These are phyloP conservation scores for Noccaea caerulescens DNA, from an alignment of 345 rosid genomes.

Conservation along the genomic window DNA sequence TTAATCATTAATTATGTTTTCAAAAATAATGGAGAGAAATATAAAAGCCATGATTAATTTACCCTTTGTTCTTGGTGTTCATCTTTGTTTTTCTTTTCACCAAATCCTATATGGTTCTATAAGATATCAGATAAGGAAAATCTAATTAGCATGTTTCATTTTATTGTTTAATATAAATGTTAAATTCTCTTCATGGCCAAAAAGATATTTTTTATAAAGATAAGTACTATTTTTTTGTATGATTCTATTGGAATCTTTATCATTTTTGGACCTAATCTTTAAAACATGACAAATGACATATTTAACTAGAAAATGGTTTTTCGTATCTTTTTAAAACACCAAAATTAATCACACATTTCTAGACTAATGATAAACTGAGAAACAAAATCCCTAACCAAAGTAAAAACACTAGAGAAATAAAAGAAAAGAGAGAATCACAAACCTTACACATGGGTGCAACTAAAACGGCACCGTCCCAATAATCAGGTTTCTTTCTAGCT, in stretches of 20 bases:
- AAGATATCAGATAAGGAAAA: constrained; percentile 6
- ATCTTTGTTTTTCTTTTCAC: constrained; percentile 14
- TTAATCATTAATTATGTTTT: constrained; percentile 15
- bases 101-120: not conserved
- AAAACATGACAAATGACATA: not conserved
- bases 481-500: constrained; percentile 66
- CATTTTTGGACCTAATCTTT: not conserved
- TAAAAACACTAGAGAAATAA: not conserved
- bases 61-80: constrained; percentile 34
- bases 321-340: not conserved
- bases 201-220: too few species aligned
- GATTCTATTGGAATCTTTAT: not conserved
- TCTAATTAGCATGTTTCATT: constrained; percentile 15
- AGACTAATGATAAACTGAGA: not conserved
- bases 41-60: constrained; percentile 33
- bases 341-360: not conserved
- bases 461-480: constrained; percentile 83
- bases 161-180: constrained; percentile 7
- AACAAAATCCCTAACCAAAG: not conserved
- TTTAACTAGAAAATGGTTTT: not conserved
- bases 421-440: constrained; percentile 18
- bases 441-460: constrained; percentile 98
- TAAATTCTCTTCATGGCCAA: too few species aligned
- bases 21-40: constrained; percentile 1
- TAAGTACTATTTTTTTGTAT: not conserved